phyloP scores from a whole-genome alignment of 2,329 filamentous ascomycete species.

The Cladophialophora psammophila region DNA sequence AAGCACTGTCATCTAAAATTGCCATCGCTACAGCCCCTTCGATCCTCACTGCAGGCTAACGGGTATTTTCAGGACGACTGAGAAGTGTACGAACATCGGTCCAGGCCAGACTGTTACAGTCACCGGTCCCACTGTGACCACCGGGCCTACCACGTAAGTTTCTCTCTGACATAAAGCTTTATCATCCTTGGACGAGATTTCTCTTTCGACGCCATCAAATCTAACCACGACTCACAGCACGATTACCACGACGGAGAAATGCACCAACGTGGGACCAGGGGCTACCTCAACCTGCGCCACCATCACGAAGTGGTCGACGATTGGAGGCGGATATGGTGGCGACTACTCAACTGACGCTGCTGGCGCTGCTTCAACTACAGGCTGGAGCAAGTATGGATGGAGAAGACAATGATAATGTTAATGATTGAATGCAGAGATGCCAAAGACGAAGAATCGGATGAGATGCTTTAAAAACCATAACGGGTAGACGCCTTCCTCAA shows the following conservation, averaged over 20 bases:
- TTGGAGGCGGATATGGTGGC: not conserved
- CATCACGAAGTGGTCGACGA: constrained; percentile 8
- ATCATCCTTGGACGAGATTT: not conserved
- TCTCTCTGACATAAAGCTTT: not conserved
- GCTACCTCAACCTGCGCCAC: constrained; percentile 3
- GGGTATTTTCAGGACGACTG: not conserved
- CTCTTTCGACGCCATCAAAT: not conserved
- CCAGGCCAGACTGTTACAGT: constrained; percentile 3
- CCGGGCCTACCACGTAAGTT: constrained; percentile 2
- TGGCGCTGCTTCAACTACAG: not conserved
- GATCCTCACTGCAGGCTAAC: not conserved
- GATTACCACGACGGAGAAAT: not conserved
- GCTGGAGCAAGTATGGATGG: constrained; percentile 6
- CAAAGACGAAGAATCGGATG: not conserved
- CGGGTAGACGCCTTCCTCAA: not conserved
- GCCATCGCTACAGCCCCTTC: not conserved
- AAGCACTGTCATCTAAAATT: not conserved
- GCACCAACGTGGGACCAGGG: constrained; percentile 5
- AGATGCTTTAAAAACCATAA: not conserved
- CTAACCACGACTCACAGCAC: not conserved
- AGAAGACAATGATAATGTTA: constrained; percentile 1
- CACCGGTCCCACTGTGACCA: constrained; percentile 1
- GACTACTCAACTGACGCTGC: not conserved
- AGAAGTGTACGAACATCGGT: not conserved
- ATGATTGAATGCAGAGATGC: not conserved